Evolutionary conservation across 2,329 filamentous ascomycete species (phyloP).

Genomic region (Colletotrichum caudatum): DNA sequence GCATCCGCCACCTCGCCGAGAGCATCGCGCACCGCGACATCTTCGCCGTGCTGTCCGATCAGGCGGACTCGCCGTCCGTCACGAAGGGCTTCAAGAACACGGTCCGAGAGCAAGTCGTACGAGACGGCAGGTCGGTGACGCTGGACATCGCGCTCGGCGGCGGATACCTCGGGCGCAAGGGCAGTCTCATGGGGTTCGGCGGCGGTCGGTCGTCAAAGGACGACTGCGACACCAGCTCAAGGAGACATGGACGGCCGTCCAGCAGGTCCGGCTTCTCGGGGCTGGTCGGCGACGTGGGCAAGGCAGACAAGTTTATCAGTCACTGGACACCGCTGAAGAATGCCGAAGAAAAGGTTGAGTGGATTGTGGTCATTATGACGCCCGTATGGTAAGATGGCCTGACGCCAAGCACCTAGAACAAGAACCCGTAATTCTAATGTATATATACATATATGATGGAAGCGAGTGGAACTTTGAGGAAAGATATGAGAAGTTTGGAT

Average conservation of each 20-base stretch:
- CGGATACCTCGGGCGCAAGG: slow-evolving; percentile 34
- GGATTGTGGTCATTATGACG: slow-evolving; percentile 40
- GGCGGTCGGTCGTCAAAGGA: slow-evolving; percentile 36
- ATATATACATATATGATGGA: slow-evolving; percentile 24
- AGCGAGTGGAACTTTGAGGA: background rate
- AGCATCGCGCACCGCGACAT: slow-evolving; percentile 61
- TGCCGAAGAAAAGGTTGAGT: slow-evolving; percentile 36
- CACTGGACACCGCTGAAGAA: slow-evolving; percentile 43
- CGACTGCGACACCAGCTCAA: slow-evolving; percentile 20
- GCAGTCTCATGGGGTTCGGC: slow-evolving; percentile 37
- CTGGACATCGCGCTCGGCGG: slow-evolving; percentile 46
- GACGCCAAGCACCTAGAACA: background rate
- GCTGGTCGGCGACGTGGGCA: slow-evolving; percentile 32
- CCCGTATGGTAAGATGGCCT: slow-evolving; percentile 11
- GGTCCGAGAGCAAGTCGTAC: slow-evolving; percentile 55
- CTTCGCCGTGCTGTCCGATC: slow-evolving; percentile 66
- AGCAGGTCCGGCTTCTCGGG: slow-evolving; percentile 39
- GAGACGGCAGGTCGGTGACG: slow-evolving; percentile 52
- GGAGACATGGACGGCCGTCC: slow-evolving; percentile 18
- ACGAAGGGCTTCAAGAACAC: slow-evolving; percentile 58
- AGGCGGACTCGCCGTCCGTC: slow-evolving; percentile 57
- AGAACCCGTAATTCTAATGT: slow-evolving; percentile 27
- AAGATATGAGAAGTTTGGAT: background rate
- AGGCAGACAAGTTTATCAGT: slow-evolving; percentile 35
- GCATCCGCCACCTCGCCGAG: slow-evolving; percentile 49